phyloP scores from a whole-genome alignment of 169 alveolate species.

The Eimeria brunetti region DNA sequence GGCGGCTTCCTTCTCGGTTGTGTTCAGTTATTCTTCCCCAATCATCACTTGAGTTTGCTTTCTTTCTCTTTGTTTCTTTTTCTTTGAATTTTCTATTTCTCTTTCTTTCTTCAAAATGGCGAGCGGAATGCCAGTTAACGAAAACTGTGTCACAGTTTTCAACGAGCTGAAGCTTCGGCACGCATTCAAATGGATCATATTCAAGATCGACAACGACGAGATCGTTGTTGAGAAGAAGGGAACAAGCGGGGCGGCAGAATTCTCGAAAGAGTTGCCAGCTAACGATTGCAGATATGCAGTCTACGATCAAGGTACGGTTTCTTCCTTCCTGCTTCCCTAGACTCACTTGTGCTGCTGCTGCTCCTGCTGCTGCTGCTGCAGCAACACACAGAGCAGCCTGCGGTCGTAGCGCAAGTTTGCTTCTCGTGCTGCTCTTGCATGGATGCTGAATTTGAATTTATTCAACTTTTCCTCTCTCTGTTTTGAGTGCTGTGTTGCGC shows the following conservation, averaged over 20 bases:
- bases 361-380: neutral
- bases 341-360: neutral
- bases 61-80: constrained; percentile 14
- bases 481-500: no score
- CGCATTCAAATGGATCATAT: constrained; percentile 82
- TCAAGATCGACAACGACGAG: constrained; percentile 82
- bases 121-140: constrained; percentile 84
- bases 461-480: no score
- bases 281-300: constrained; percentile 86
- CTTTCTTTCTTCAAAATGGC: constrained; percentile 80
- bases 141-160: constrained; percentile 82
- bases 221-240: constrained; percentile 84
- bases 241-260: constrained; percentile 79
- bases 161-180: constrained; percentile 84
- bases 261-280: constrained; percentile 81
- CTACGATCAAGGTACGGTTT: constrained; percentile 79
- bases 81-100: neutral
- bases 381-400: constrained; percentile 1
- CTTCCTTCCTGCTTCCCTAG: neutral
- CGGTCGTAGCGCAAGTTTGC: neutral
- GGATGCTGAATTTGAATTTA: no score
- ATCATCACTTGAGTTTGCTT: no score
- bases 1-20: neutral
- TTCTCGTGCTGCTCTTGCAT: neutral
- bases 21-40: no score